A percentile compares a stretch with the other conserved stretches of the same genome.
Evolutionary conservation across 768 basidiomycete species (phyloP).

Genomic region (Mycena indigotica): DNA sequence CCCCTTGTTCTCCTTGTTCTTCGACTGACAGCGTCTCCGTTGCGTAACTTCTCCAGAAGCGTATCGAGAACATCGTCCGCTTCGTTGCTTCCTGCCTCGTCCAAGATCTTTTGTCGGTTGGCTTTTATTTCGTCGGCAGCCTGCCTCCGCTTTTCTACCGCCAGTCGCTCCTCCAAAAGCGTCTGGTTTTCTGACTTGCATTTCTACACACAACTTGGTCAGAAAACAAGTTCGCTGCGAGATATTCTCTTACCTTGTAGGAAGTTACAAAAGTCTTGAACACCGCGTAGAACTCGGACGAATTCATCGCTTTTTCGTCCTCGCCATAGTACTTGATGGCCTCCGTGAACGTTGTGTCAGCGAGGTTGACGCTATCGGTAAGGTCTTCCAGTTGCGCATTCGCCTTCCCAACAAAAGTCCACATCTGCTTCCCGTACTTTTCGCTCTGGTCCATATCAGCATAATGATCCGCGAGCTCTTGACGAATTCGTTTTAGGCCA

Average conservation of each 20-base stretch:
- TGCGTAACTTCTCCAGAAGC: conserved; percentile 69
- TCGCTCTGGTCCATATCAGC: conserved; percentile 70
- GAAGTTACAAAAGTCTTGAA: conserved; percentile 98
- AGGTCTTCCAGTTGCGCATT: conserved; percentile 78
- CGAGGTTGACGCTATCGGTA: conserved; percentile 82
- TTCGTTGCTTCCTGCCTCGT: conserved; percentile 43
- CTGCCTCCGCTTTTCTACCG: conserved; percentile 69
- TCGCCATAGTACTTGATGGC: conserved; percentile 93
- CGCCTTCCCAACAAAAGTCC: conserved; percentile 81
- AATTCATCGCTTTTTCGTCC: conserved; percentile 83
- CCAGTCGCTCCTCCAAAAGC: conserved; percentile 68
- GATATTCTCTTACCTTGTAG: conserved; percentile 60
- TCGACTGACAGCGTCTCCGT: conserved; percentile 65
- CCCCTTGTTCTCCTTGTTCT: conserved; percentile 53
- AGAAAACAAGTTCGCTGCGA: background rate
- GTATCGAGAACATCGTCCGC: conserved; percentile 70
- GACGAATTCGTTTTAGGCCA: conserved; percentile 76
- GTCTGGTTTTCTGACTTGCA: conserved; percentile 81
- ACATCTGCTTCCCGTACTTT: conserved; percentile 89
- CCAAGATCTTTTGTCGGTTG: conserved; percentile 52
- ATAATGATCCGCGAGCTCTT: conserved; percentile 81
- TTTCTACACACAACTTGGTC: conserved; percentile 62
- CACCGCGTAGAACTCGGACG: conserved; percentile 92
- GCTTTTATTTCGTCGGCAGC: conserved; percentile 64
- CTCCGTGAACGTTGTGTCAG: conserved; percentile 80